Base-by-base conservation (phyloP, 2,329 filamentous ascomycete genomes). In the Aspergillus candidus region DNA sequence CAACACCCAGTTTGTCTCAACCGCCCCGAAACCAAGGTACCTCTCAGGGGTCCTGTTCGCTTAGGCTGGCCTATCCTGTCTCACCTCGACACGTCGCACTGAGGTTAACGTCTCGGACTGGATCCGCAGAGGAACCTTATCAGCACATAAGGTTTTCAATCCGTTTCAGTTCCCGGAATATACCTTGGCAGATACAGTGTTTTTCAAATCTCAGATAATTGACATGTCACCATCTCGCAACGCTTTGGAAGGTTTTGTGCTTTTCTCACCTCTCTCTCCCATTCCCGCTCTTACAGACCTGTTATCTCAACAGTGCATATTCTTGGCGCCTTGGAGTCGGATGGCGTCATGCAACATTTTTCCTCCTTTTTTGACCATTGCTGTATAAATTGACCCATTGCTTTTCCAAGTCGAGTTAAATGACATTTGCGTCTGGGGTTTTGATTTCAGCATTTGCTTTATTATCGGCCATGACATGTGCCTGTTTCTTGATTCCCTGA, bases 281-380 rank as follows among this genome's bases (percentile, higher is more conserved):
- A 4, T 17, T 37, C 18, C 14, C 12, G 15, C 33, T 36, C 38
- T 14, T 37, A 31, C 27, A n/a, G 3, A 39, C 40, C 36, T 32
- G 32, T 33, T 40, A 35, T 32, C 30, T 14, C 50, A 48, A 47
- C 33, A 54, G 43, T 56, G 58, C 59, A 61, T 62, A 61, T 62
- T 39, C 27, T 44, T 53, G 55, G 56, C 54, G 55, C 56, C 50
- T 51, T 46, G 40, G 54, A 53, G 53, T 60, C 43, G 42, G 40
- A 46, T 47, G 43, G 40, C 33, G n/a, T 36, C 56, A 46, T 41
- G 44, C 44, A 36, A 32, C 32, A 35, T 37, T 54, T 32, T 40
- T 35, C 44, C 32, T 47, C 41, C 34, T 10, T 6, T 6, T 7
- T 6, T 10, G 22, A 27, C 6, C 8, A 27, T 47, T 44, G 29